Conservation (phyloP, 106 monocot species). For the Vanilla planifolia region DNA sequence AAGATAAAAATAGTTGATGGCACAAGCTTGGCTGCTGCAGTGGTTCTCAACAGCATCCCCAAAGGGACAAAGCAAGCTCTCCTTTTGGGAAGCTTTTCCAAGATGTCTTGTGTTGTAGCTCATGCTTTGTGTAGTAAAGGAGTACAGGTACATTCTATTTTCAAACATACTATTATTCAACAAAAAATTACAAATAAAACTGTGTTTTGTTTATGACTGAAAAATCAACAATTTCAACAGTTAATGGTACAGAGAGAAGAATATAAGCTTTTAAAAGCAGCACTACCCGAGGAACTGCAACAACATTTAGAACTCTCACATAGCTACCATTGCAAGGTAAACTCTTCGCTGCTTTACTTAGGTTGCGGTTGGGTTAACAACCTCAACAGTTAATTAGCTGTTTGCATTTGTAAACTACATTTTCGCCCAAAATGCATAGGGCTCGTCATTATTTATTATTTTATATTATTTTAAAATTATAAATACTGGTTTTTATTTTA, state of each 20-base stretch:
- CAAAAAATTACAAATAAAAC: neutral
- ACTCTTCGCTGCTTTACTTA: too few species aligned
- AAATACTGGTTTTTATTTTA: neutral
- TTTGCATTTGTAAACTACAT: neutral
- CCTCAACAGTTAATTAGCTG: too few species aligned
- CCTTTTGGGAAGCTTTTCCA: constrained; percentile 20
- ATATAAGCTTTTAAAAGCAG: constrained; percentile 34
- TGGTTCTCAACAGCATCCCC: constrained; percentile 31
- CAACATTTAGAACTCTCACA: constrained; percentile 30
- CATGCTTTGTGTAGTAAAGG: constrained; percentile 18
- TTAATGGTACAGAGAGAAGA: constrained; percentile 21
- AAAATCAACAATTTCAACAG: neutral
- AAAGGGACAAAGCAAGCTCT: constrained; percentile 16
- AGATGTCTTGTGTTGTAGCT: constrained; percentile 22
- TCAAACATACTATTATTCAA: neutral
- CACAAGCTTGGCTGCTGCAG: constrained; percentile 41
- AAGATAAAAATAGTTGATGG: constrained; percentile 40
- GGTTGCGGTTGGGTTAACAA: too few species aligned
- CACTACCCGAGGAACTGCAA: constrained; percentile 20
- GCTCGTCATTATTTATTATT: neutral
- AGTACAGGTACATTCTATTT: constrained; percentile 19
- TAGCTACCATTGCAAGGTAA: constrained; percentile 34
- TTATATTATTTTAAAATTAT: neutral
- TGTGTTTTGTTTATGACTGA: neutral
- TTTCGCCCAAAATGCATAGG: too few species aligned